These are phyloP conservation scores for Entophlyctis helioformis DNA, from an alignment of 192 early-diverging fungal genomes.

Conservation along the genomic window DNA sequence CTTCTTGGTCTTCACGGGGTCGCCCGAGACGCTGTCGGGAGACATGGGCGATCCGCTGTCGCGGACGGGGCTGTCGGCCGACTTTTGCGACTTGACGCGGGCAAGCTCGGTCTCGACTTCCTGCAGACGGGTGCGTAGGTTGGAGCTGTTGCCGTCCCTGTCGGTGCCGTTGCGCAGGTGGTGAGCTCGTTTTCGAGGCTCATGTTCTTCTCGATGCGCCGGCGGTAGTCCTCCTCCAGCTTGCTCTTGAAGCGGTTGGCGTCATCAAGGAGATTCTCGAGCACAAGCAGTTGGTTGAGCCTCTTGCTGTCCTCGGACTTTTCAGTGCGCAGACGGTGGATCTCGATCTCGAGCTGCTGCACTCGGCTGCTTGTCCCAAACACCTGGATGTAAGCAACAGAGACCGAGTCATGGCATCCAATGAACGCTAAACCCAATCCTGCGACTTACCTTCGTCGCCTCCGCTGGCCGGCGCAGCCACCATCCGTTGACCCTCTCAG, in stretches of 20 bases:
- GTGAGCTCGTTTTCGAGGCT: slow-evolving; percentile 37
- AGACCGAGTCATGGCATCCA: neutral
- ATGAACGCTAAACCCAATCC: neutral
- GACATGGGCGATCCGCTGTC: slow-evolving; percentile 22
- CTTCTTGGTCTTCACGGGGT: slow-evolving; percentile 22
- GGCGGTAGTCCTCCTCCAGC: slow-evolving; percentile 48
- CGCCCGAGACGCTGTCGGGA: neutral
- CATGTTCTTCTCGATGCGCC: slow-evolving; percentile 37
- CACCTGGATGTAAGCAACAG: neutral
- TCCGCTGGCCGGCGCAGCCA: neutral
- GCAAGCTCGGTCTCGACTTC: slow-evolving; percentile 22
- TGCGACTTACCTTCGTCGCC: neutral
- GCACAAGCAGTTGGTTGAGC: slow-evolving; percentile 24
- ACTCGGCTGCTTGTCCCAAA: slow-evolving; percentile 24
- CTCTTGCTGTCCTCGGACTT: slow-evolving; percentile 6
- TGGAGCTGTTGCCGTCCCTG: slow-evolving; percentile 20
- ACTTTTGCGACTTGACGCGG: slow-evolving; percentile 25
- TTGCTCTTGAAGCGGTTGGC: slow-evolving; percentile 41
- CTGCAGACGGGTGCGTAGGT: slow-evolving; percentile 18
- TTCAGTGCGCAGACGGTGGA: slow-evolving; percentile 17
- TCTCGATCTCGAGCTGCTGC: slow-evolving; percentile 52
- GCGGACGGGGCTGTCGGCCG: slow-evolving; percentile 19
- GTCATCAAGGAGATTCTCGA: slow-evolving; percentile 54
- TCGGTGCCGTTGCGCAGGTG: too few relatives aligned
- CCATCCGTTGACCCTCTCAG: neutral